phyloP scores from a whole-genome alignment of 1,139 yeast genomes.

The Sugiyamaella japonica region DNA sequence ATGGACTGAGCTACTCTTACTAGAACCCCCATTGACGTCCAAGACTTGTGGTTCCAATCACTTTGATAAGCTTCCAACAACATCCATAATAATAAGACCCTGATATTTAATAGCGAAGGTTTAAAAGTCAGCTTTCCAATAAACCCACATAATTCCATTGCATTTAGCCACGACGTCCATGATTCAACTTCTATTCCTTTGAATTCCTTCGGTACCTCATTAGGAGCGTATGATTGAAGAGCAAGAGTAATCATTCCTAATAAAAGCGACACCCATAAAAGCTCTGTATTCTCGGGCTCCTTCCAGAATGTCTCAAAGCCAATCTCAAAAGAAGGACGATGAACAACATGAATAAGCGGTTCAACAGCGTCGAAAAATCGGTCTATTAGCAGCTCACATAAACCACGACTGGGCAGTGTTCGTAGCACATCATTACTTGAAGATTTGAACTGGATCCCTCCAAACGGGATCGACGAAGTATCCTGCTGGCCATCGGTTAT shows the following conservation, averaged over 20 bases:
- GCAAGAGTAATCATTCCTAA: constrained; percentile 37
- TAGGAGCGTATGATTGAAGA: constrained; percentile 33
- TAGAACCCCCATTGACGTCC: constrained; percentile 36
- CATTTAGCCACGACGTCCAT: constrained; percentile 36
- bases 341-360: constrained; percentile 36
- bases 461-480: constrained; percentile 22
- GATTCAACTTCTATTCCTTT: constrained; percentile 27
- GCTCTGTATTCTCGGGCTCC: constrained; percentile 34
- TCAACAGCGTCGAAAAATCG: constrained; percentile 37
- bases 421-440: constrained; percentile 31
- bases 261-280: constrained; percentile 38
- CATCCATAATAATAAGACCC: constrained; percentile 38
- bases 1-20: constrained; percentile 37
- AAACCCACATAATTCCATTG: constrained; percentile 36
- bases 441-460: constrained; percentile 20
- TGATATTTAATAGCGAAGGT: constrained; percentile 37
- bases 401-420: constrained; percentile 32
- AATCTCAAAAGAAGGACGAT: constrained; percentile 35
- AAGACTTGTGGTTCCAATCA: constrained; percentile 35
- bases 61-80: constrained; percentile 33
- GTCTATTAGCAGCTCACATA: constrained; percentile 34
- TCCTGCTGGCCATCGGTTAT: constrained; percentile 21
- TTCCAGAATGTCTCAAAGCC: constrained; percentile 37
- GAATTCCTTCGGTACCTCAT: constrained; percentile 26
- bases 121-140: constrained; percentile 37